These are phyloP conservation scores for Tilletia indica DNA, from an alignment of 1,284 basidiomycete genomes.

Conservation along the genomic window DNA sequence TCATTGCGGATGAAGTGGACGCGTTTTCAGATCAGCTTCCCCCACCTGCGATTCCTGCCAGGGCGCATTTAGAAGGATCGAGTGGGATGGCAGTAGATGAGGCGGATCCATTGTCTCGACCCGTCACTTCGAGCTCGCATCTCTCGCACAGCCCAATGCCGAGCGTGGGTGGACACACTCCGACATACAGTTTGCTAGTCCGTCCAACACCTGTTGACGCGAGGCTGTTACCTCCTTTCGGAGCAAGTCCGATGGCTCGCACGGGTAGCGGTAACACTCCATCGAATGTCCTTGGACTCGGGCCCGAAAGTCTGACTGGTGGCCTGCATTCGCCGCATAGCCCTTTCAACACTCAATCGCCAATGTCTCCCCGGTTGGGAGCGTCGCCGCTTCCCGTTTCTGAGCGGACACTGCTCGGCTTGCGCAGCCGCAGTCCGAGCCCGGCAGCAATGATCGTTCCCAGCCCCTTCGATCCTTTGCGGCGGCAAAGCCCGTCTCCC, in stretches of 20 bases:
- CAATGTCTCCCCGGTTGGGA: neutral
- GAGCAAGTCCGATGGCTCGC: neutral
- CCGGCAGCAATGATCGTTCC: neutral
- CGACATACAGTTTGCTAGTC: neutral
- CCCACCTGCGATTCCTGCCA: neutral
- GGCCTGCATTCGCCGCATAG: neutral
- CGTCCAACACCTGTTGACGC: slow-evolving; percentile 4
- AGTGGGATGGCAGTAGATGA: neutral
- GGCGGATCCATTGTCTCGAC: neutral
- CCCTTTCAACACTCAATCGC: neutral
- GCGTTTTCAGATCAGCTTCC: slow-evolving; percentile 11
- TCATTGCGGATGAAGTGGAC: slow-evolving; percentile 10
- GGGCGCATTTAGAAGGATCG: neutral
- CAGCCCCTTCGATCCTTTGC: slow-evolving; percentile 3
- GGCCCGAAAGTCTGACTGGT: neutral
- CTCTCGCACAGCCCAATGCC: neutral
- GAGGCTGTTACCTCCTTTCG: slow-evolving; percentile 8
- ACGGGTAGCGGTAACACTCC: neutral
- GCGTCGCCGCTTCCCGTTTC: neutral
- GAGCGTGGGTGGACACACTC: neutral
- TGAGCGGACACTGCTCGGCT: neutral
- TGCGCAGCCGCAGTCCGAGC: neutral
- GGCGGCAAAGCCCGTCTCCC: slow-evolving; percentile 11
- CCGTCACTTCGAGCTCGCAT: neutral
- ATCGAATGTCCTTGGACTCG: neutral